Evolutionary conservation across 2,329 filamentous ascomycete genomes (phyloP).

Genomic region (Fusarium virguliforme): DNA sequence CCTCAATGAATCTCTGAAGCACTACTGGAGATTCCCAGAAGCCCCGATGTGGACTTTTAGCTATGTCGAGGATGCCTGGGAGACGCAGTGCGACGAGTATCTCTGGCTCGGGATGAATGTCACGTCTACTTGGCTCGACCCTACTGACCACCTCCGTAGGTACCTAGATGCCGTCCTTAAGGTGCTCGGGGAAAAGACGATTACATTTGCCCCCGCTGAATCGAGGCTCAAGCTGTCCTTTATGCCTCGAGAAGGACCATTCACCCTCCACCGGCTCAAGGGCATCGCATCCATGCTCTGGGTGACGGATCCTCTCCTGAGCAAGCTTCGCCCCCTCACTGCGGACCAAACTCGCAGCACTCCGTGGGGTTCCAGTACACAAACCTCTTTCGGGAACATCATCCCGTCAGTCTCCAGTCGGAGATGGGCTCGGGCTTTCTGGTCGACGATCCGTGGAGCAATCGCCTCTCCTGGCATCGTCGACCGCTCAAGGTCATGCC

Average conservation of each 20-base stretch:
- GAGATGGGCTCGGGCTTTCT: slow-evolving; percentile 20
- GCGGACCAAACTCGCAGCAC: slow-evolving; percentile 33
- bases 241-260: neutral
- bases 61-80: slow-evolving; percentile 21
- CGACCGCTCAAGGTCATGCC: slow-evolving; percentile 26
- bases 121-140: slow-evolving; percentile 25
- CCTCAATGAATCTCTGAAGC: neutral
- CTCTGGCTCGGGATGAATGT: slow-evolving; percentile 38
- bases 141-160: neutral
- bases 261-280: slow-evolving; percentile 25
- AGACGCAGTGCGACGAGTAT: slow-evolving; percentile 29
- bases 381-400: slow-evolving; percentile 15
- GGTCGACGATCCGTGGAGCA: slow-evolving; percentile 40
- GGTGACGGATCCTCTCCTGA: slow-evolving; percentile 34
- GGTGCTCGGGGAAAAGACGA: slow-evolving; percentile 14
- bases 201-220: slow-evolving; percentile 25
- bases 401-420: slow-evolving; percentile 17
- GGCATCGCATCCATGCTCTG: slow-evolving; percentile 34
- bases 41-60: slow-evolving; percentile 22
- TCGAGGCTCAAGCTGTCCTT: slow-evolving; percentile 30
- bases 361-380: slow-evolving; percentile 44
- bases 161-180: slow-evolving; percentile 10
- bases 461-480: slow-evolving; percentile 34
- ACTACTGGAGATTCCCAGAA: neutral
- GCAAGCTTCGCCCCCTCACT: slow-evolving; percentile 37